Evolutionary conservation across 2,329 filamentous ascomycete genomes (phyloP).

Genomic region (Cladobotryum protrusum): DNA sequence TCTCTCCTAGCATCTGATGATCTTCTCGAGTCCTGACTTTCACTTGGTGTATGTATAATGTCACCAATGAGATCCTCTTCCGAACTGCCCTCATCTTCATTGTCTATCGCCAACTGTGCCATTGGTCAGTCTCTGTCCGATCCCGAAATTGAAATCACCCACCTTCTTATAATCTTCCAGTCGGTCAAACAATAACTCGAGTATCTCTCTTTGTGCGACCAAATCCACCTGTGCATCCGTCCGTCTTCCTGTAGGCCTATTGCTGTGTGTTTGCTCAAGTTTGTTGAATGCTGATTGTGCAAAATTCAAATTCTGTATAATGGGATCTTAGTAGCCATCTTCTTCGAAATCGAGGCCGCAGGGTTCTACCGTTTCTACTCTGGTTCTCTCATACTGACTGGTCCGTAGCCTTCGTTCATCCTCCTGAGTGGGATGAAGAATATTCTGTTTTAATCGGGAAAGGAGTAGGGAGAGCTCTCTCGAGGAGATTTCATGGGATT

Average conservation of each 20-base stretch:
- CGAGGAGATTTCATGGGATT: constrained; percentile 23
- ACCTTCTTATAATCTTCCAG: constrained; percentile 64
- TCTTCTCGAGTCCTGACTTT: constrained; percentile 40
- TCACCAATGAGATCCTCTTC: constrained; percentile 52
- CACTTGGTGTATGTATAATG: constrained; percentile 49
- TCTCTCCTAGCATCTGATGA: constrained; percentile 22
- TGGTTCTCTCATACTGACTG: constrained; percentile 58
- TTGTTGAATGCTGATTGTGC: constrained; percentile 62
- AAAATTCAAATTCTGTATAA: constrained; percentile 60
- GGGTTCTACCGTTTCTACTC: constrained; percentile 35
- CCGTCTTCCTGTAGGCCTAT: constrained; percentile 47
- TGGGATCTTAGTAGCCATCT: background rate
- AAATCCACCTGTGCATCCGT: constrained; percentile 59
- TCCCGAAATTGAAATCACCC: background rate
- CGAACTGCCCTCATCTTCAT: constrained; percentile 40
- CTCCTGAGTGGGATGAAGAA: constrained; percentile 57
- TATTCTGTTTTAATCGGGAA: constrained; percentile 56
- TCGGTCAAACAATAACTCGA: constrained; percentile 60
- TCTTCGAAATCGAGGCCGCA: constrained; percentile 20
- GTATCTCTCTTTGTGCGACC: constrained; percentile 55
- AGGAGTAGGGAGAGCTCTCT: constrained; percentile 59
- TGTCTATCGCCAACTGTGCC: constrained; percentile 26
- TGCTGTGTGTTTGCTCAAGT: constrained; percentile 65
- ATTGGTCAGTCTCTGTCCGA: constrained; percentile 10
- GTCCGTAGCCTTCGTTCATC: constrained; percentile 50